phyloP scores from a whole-genome alignment of 345 rosid genomes.

The Cardamine chenopodiifolia region DNA sequence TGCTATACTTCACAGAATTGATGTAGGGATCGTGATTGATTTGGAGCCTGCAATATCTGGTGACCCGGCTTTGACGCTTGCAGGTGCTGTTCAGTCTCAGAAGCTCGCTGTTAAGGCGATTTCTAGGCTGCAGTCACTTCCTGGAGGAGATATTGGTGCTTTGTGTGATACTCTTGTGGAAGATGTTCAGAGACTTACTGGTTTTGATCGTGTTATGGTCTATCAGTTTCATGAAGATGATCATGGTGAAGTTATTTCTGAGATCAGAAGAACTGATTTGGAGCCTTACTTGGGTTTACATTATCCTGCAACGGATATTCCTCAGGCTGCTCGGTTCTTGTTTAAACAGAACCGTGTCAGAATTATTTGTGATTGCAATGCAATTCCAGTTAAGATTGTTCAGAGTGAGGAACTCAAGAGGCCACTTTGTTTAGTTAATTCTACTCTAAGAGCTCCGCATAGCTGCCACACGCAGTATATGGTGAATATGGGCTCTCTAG shows the following conservation, averaged over 20 bases:
- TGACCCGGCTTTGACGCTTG: conserved; percentile 67
- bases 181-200: conserved; percentile 82
- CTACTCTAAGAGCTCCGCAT: conserved; percentile 77
- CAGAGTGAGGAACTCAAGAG: conserved; percentile 67
- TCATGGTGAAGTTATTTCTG: conserved; percentile 87
- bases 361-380: conserved; percentile 78
- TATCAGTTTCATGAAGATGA: conserved; percentile 87
- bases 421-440: conserved; percentile 78
- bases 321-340: conserved; percentile 85
- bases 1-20: conserved; percentile 80
- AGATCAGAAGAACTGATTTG: conserved; percentile 78
- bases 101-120: conserved; percentile 80
- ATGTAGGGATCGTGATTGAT: conserved; percentile 79
- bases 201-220: conserved; percentile 88
- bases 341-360: conserved; percentile 82
- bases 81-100: conserved; percentile 86
- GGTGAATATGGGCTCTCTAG: conserved; percentile 80
- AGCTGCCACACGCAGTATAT: conserved; percentile 76
- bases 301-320: conserved; percentile 88
- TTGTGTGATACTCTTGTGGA: conserved; percentile 85
- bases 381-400: conserved; percentile 57
- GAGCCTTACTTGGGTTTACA: conserved; percentile 90
- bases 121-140: conserved; percentile 82
- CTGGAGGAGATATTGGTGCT: conserved; percentile 76
- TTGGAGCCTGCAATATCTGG: conserved; percentile 72